Conservation (phyloP, 768 basidiomycete species). For the Chalciporus chontae region DNA sequence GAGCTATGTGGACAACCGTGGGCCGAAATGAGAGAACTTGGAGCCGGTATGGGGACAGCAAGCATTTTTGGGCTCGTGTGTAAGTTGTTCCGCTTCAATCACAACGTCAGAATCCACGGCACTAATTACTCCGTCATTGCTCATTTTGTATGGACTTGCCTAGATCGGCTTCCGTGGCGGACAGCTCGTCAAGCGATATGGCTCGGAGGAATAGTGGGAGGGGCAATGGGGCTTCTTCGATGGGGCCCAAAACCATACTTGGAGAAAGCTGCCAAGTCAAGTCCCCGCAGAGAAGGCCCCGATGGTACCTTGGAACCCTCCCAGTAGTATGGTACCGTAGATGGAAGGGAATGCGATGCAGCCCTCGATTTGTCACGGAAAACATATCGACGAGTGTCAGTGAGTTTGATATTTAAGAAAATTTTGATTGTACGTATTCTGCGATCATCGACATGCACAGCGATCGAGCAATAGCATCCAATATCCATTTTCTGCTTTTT, state of each 20-base stretch:
- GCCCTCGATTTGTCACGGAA: too few species aligned
- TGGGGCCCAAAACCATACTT: slow-evolving; percentile 32
- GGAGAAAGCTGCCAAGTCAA: slow-evolving; percentile 20
- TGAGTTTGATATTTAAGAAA: background rate
- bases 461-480: background rate
- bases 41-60: slow-evolving; percentile 65
- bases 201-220: slow-evolving; percentile 59
- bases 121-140: background rate
- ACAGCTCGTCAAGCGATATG: slow-evolving; percentile 43
- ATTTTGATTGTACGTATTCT: background rate
- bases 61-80: slow-evolving; percentile 54
- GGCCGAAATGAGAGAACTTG: slow-evolving; percentile 47
- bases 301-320: background rate
- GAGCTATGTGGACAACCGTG: slow-evolving; percentile 33
- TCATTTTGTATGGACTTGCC: slow-evolving; percentile 1
- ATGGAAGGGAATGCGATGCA: too few species aligned
- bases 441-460: slow-evolving; percentile 1
- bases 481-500: background rate
- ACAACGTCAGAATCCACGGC: background rate
- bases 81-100: slow-evolving; percentile 31
- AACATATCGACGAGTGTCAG: background rate
- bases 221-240: slow-evolving; percentile 45
- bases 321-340: background rate
- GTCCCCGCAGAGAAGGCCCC: background rate
- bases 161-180: slow-evolving; percentile 60